phyloP scores from a whole-genome alignment of 345 rosid species.

The Capsella bursapastoris region DNA sequence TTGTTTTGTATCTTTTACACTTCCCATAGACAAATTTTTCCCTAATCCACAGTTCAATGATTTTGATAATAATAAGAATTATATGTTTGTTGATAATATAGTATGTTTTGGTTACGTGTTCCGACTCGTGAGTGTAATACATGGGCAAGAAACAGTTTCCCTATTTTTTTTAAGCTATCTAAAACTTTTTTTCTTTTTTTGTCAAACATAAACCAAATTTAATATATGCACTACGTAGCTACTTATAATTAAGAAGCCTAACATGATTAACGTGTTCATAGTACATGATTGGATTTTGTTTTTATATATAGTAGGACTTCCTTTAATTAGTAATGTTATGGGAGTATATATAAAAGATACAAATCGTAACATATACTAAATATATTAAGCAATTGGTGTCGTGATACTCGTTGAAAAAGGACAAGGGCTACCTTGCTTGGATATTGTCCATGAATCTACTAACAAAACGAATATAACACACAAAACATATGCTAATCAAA shows the following conservation, averaged over 20 bases:
- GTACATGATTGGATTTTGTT: not conserved
- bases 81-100: no score
- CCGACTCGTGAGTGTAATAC: not conserved
- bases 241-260: not conserved
- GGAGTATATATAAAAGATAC: not conserved
- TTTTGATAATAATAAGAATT: not conserved
- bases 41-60: not conserved
- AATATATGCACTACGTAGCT: not conserved
- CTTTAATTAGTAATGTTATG: not conserved
- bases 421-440: conserved; percentile 43
- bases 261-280: not conserved
- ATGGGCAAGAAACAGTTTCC: not conserved
- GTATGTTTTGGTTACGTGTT: not conserved
- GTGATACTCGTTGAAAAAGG: conserved; percentile 38
- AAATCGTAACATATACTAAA: not conserved
- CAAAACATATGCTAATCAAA: not conserved
- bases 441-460: conserved; percentile 16
- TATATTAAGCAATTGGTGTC: conserved; percentile 7
- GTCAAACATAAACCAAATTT: not conserved
- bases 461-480: conserved; percentile 24
- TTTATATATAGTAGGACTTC: not conserved
- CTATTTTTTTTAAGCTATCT: not conserved
- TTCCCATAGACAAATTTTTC: conserved; percentile 29
- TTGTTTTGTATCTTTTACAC: conserved; percentile 39
- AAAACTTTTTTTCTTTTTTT: not conserved